Conservation (phyloP, 1,284 basidiomycete genomes). For the Trichosporon ovoides region DNA sequence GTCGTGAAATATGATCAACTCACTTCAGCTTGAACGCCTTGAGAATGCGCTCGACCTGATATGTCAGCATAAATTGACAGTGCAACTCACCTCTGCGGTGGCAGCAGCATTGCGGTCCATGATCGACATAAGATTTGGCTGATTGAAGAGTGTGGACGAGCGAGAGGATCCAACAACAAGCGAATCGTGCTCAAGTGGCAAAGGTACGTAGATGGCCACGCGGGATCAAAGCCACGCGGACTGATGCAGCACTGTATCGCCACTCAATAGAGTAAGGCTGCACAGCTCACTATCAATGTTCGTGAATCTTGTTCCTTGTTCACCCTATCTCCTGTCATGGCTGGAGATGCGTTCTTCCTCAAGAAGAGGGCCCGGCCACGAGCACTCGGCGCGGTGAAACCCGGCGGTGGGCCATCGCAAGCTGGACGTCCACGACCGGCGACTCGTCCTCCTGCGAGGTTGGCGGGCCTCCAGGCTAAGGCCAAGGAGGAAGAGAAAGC, state of each 20-base stretch:
- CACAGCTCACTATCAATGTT: not conserved
- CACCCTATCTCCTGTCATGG: slow-evolving; percentile 19
- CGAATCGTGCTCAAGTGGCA: not conserved
- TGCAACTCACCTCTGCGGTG: slow-evolving; percentile 35
- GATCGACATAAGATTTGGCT: slow-evolving; percentile 19
- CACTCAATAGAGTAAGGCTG: not conserved
- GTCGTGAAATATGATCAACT: slow-evolving; percentile 12
- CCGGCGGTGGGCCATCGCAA: not conserved
- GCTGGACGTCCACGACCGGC: not conserved
- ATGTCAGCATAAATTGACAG: not conserved
- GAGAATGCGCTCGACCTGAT: slow-evolving; percentile 53
- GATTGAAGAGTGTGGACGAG: not conserved
- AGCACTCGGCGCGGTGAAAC: not conserved
- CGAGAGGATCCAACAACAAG: not conserved
- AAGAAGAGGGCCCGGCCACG: slow-evolving; percentile 27
- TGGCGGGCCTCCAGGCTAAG: not conserved
- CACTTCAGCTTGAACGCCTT: slow-evolving; percentile 55
- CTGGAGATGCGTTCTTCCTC: slow-evolving; percentile 37
- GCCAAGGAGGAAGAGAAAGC: slow-evolving; percentile 11
- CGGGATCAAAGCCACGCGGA: slow-evolving; percentile 2
- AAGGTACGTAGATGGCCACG: not conserved
- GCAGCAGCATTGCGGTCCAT: slow-evolving; percentile 28
- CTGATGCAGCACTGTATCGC: not conserved
- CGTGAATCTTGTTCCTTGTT: not conserved
- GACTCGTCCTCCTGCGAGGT: not conserved